A percentile compares a stretch with the other conserved stretches of the same genome.
These are phyloP conservation scores for Bipolaris bicolor DNA, from an alignment of 2,329 filamentous ascomycete genomes.

Conservation along the genomic window DNA sequence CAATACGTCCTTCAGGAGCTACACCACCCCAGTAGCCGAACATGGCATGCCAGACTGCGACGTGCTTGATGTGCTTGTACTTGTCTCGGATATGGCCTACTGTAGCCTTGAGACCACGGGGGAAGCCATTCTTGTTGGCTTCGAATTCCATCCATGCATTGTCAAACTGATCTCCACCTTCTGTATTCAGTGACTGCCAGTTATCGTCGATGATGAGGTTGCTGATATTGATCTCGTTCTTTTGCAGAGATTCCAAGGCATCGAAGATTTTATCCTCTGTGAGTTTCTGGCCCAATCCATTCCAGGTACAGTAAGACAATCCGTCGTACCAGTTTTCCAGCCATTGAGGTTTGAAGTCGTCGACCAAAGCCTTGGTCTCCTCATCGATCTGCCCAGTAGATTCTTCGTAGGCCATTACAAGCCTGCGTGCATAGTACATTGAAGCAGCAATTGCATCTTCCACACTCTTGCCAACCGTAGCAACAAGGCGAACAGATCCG, in stretches of 20 bases:
- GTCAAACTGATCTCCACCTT: conserved; percentile 53
- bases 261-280: conserved; percentile 79
- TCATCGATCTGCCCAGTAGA: conserved; percentile 53
- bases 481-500: conserved; percentile 67
- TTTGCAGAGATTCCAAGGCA: conserved; percentile 73
- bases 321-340: conserved; percentile 90
- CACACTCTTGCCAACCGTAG: conserved; percentile 73
- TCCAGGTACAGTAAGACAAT: conserved; percentile 96
- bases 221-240: conserved; percentile 75
- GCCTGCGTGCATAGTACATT: conserved; percentile 83
- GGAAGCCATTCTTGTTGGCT: conserved; percentile 79
- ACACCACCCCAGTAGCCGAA: conserved; percentile 74
- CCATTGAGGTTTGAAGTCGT: conserved; percentile 68
- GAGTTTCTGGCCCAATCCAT: conserved; percentile 81
- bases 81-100: conserved; percentile 71
- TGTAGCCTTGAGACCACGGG: conserved; percentile 75
- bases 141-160: conserved; percentile 79
- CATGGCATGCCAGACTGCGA: conserved; percentile 94
- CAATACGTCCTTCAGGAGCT: conserved; percentile 74
- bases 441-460: conserved; percentile 78
- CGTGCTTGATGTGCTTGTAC: conserved; percentile 76
- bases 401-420: conserved; percentile 59
- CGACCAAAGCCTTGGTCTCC: conserved; percentile 56
- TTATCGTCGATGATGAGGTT: conserved; percentile 97
- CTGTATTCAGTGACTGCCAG: conserved; percentile 64